Evolutionary conservation across 495 filamentous ascomycete genomes (phyloP), one percentile per base, ranked within the genome.

Genomic region (Hamigera avellanea): DNA sequence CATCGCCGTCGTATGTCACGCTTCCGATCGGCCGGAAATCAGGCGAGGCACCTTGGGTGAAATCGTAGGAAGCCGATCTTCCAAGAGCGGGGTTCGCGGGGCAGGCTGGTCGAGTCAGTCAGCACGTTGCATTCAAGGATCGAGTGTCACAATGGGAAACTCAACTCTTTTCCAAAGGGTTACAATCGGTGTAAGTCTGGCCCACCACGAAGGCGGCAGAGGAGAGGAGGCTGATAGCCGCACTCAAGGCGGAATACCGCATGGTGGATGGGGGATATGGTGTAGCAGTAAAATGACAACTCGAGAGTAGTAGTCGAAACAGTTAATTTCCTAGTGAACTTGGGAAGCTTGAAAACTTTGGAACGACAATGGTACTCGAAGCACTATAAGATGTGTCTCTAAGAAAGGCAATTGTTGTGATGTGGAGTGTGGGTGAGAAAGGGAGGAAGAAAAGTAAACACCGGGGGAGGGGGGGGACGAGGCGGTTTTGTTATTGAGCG

Each of bases 61-160:
- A 93, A 60, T 93, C 84, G 59, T 85, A 78, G 30, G 64, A 73
- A 36, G 84, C 80, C 7, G 81, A 65, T 56, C 73, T 81, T 43
- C 87, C 84, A 8, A 96, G 73, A 7, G 89, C 91, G 25, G 86
- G 74, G 52, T 95, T 71, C 26, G 83, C 55, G 8, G 85, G 76
- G 50, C 91, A 98, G 30, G 57, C 67, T 70, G 33, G 14, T 32
- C 8, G 14, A 23, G 16, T 18, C 30, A 32, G 32, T 64, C 26
- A 59, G 49, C 29, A 39, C 26, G 8, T 0, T n/a, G 42, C 49
- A 49, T 36, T 50, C 63, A 8, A 28, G 4, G 8, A 28, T 27
- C 16, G 12, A 13, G 23, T 17, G 36, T 16, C 26, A 30, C 1
- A 26, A 19, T 19, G 19, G 29, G 13, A 35, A 13, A 6, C 68